A percentile compares a stretch with the other conserved stretches of the same genome.
Evolutionary conservation across 495 filamentous ascomycete species (phyloP).

Genomic region (Neurospora sp.): DNA sequence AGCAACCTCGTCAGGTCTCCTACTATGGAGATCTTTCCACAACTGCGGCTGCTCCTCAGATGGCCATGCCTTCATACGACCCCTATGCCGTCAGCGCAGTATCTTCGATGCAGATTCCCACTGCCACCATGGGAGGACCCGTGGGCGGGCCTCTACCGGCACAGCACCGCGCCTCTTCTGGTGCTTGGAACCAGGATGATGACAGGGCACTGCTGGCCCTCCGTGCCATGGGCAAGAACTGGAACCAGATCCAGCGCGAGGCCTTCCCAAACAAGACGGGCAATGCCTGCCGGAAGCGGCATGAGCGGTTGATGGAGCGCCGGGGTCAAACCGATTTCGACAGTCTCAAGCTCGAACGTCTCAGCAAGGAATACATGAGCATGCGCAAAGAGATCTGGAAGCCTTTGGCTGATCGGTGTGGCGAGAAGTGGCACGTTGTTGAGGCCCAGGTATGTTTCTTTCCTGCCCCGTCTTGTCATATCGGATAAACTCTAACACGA

Average conservation of each 20-base stretch:
- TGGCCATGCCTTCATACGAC: constrained; percentile 26
- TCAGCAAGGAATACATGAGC: constrained; percentile 59
- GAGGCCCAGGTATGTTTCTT: constrained; percentile 54
- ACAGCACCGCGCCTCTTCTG: constrained; percentile 41
- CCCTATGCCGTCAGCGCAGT: constrained; percentile 26
- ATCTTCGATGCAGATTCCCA: constrained; percentile 25
- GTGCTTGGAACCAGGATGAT: constrained; percentile 54
- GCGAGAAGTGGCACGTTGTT: constrained; percentile 60
- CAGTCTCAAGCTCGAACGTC: constrained; percentile 49
- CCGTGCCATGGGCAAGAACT: constrained; percentile 56
- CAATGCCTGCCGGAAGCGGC: constrained; percentile 71
- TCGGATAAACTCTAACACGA: neutral
- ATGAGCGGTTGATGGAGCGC: constrained; percentile 64
- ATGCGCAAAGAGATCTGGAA: constrained; percentile 65
- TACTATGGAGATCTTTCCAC: constrained; percentile 22
- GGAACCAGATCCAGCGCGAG: constrained; percentile 57
- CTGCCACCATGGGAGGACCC: constrained; percentile 21
- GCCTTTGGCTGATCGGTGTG: constrained; percentile 47
- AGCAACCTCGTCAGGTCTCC: constrained; percentile 15
- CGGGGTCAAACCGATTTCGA: constrained; percentile 59
- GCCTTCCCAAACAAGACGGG: constrained; percentile 64
- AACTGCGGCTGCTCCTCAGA: constrained; percentile 9
- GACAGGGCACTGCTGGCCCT: constrained; percentile 53
- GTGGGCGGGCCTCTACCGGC: constrained; percentile 21
- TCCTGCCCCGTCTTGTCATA: neutral